Conservation (phyloP, 495 filamentous ascomycete species). For the Penicillium silybi region DNA sequence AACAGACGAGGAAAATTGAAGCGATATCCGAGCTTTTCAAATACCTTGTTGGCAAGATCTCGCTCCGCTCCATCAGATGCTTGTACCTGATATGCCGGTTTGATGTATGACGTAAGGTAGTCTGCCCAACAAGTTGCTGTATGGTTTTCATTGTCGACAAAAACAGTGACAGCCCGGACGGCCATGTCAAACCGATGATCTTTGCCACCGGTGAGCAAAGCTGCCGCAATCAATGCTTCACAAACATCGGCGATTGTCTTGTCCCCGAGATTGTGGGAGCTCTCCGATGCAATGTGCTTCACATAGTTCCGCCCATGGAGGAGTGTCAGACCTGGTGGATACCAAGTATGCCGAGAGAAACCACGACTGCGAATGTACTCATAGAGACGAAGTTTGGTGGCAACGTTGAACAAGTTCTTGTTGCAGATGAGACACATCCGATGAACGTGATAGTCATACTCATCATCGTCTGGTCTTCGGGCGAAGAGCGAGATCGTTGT, state of each 20-base stretch:
- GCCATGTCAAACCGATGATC: conserved; percentile 69
- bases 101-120: conserved; percentile 66
- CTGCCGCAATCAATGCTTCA: conserved; percentile 90
- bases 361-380: conserved; percentile 78
- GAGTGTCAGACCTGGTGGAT: conserved; percentile 69
- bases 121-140: conserved; percentile 62
- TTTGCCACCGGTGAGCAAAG: conserved; percentile 61
- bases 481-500: conserved; percentile 83
- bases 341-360: conserved; percentile 75
- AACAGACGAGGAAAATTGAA: conserved; percentile 77
- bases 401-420: conserved; percentile 76
- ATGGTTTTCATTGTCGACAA: conserved; percentile 69
- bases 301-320: conserved; percentile 57
- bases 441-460: conserved; percentile 84
- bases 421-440: conserved; percentile 94
- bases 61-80: conserved; percentile 43
- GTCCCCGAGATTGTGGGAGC: conserved; percentile 68
- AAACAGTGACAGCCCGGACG: conserved; percentile 72
- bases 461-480: conserved; percentile 70
- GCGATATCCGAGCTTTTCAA: conserved; percentile 65
- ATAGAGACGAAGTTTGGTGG: conserved; percentile 58
- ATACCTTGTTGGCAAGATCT: conserved; percentile 64
- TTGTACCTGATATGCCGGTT: conserved; percentile 69
- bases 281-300: conserved; percentile 48
- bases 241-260: conserved; percentile 97